Base-by-base conservation (phyloP, 2,329 filamentous ascomycete genomes). In the Fusarium albidum region DNA sequence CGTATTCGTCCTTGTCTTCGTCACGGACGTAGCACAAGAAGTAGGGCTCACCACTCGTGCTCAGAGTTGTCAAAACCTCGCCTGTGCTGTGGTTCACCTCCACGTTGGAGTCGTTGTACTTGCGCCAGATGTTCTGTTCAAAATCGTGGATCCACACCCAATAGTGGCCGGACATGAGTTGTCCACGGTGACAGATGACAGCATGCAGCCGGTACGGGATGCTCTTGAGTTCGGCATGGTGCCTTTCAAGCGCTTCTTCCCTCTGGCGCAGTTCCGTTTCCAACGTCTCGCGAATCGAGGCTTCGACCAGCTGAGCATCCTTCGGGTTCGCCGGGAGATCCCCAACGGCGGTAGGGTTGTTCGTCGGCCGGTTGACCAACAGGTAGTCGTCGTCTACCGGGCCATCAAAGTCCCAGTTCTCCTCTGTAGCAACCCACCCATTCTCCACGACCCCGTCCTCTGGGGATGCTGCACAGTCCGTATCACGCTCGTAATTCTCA, bases 101-200 rank as follows among this genome's bases (percentile, higher is more conserved):
- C 18, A 99, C 92, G 13, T 82, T 82, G 47, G 89, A 88, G 68
- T 99, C 95, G 70, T 99, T 99, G 79, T 97, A 99, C 68, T 91
- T 92, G 51, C 92, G 88, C 93, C 95, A 99, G 15, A 93, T 79
- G 34, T 85, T 83, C 39, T 85, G 83, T 60, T 88, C 83, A 71
- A 96, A 96, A 75, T 98, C 95, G 68, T 87, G 90, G 59, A 99
- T 96, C 82, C 93, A 97, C 37, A 97, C 92, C 88, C 92, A 97
- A 75, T 98, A 99, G 73, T 99, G 95, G 0, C 95, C 95, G 38
- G 88, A 88, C 37, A 80, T 82, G 33, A 88, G 81, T 63, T 80
- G 79, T 27, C 91, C 91, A 15, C 89, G 87, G 71, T 99, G 95
- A 66, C 96, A 94, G 68, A 99, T 96, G 27, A 97, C 90, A 0